These are phyloP conservation scores for Yamadazyma aaseri DNA, from an alignment of 1,139 yeast genomes.

Conservation along the genomic window DNA sequence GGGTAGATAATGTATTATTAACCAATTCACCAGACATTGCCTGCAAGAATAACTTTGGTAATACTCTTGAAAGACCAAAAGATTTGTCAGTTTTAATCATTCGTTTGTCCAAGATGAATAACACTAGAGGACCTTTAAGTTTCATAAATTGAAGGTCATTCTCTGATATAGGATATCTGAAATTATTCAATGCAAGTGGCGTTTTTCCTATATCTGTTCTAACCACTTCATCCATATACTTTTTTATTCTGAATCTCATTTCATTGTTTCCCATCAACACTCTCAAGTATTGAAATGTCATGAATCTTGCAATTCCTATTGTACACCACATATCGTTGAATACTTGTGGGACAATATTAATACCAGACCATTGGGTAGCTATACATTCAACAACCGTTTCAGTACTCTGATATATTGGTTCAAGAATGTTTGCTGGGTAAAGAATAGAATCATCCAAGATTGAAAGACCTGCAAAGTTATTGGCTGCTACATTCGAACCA, in stretches of 20 bases:
- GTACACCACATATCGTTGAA: conserved; percentile 92
- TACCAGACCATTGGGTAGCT: conserved; percentile 92
- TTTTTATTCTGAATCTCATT: conserved; percentile 67
- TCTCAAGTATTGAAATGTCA: conserved; percentile 72
- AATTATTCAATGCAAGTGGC: conserved; percentile 71
- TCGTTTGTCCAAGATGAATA: conserved; percentile 81
- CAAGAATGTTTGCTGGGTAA: conserved; percentile 77
- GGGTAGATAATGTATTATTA: conserved; percentile 75
- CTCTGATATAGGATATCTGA: conserved; percentile 65
- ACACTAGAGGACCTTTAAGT: conserved; percentile 81
- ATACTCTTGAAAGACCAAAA: conserved; percentile 85
- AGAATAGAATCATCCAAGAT: conserved; percentile 62
- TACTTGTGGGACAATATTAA: conserved; percentile 79
- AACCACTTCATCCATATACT: conserved; percentile 63
- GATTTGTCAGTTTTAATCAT: conserved; percentile 97
- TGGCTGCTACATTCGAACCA: conserved; percentile 46
- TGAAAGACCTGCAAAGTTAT: conserved; percentile 77
- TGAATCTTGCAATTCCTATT: conserved; percentile 78
- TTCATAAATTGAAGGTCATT: conserved; percentile 61
- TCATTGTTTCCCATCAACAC: conserved; percentile 82
- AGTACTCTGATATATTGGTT: conserved; percentile 73
- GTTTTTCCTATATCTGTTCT: conserved; percentile 76
- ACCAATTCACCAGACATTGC: conserved; percentile 93
- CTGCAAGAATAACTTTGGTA: conserved; percentile 88
- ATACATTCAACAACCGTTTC: conserved; percentile 67